Conservation (phyloP, 1,284 basidiomycete species). For the Sphagnurus paluster region DNA sequence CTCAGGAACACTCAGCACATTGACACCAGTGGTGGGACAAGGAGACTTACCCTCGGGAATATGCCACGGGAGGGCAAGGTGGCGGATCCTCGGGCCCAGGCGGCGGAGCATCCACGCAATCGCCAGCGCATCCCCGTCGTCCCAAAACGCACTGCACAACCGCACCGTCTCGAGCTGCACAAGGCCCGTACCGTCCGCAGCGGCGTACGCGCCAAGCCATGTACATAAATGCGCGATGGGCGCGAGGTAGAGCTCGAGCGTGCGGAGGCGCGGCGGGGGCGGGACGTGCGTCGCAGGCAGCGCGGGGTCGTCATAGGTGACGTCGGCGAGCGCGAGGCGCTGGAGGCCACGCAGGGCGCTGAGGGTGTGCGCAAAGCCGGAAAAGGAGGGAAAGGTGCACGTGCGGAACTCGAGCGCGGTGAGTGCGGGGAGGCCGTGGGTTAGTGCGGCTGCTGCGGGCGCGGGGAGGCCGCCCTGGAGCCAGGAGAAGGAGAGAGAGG, state of each 20-base stretch:
- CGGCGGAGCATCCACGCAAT: conserved; percentile 23
- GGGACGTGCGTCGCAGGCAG: conserved; percentile 2
- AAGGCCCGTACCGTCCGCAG: no score
- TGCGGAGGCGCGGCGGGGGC: conserved; percentile 8
- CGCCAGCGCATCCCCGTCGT: conserved; percentile 21
- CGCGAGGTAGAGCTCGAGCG: conserved; percentile 24
- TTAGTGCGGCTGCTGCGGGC: conserved; percentile 9
- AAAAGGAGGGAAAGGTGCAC: conserved; percentile 22
- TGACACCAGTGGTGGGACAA: conserved; percentile 6
- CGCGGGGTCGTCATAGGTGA: conserved; percentile 20
- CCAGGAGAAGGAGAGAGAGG: conserved; percentile 20
- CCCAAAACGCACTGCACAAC: conserved; percentile 25
- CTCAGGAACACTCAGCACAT: conserved; percentile 1
- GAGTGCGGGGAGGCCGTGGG: conserved; percentile 16
- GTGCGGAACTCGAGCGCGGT: conserved; percentile 22
- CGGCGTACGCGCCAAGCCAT: conserved; percentile 20
- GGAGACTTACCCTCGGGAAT: conserved; percentile 23
- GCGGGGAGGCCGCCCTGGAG: conserved; percentile 13
- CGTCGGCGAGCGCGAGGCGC: conserved; percentile 21
- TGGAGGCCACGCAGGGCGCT: conserved; percentile 21
- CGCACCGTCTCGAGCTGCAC: conserved; percentile 16
- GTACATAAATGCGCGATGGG: conserved; percentile 22
- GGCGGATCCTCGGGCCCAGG: conserved; percentile 22
- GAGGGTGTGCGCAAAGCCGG: conserved; percentile 16
- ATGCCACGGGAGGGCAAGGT: conserved; percentile 24